A percentile compares a stretch with the other conserved stretches of the same genome.
Evolutionary conservation across 1,139 yeast species (phyloP).

Genomic region (Lodderomyces theae): DNA sequence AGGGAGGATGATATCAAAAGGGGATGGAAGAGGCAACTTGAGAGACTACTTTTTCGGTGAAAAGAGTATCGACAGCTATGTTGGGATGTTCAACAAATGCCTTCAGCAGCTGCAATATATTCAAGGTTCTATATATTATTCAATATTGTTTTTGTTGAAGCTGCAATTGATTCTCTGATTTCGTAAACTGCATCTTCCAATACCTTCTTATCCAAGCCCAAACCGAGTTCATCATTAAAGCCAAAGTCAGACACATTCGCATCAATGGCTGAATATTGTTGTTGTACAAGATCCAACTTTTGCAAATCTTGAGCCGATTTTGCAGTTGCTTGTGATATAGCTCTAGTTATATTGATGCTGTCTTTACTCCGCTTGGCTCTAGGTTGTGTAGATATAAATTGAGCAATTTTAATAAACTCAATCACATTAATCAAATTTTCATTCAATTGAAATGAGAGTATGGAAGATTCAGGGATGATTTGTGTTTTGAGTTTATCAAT

Average conservation of each 20-base stretch:
- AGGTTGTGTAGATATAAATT: conserved; percentile 10
- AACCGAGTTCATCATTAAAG: conserved; percentile 13
- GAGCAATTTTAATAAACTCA: conserved; percentile 28
- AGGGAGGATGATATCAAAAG: too few species aligned
- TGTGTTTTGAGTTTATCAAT: conserved; percentile 21
- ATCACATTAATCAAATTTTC: conserved; percentile 21
- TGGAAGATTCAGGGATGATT: conserved; percentile 14
- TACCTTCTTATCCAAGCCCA: conserved; percentile 2
- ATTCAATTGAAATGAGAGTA: conserved; percentile 23
- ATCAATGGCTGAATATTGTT: conserved; percentile 18
- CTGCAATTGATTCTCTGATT: conserved; percentile 18
- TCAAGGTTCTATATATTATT: conserved; percentile 14
- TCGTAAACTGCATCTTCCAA: conserved; percentile 7
- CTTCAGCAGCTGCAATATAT: too few species aligned
- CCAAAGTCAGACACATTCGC: conserved; percentile 10
- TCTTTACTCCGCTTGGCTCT: conserved; percentile 3
- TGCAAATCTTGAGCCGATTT: conserved; percentile 16
- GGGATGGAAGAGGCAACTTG: neutral
- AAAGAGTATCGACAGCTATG: too few species aligned
- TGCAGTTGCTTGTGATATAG: neutral
- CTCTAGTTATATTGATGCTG: neutral
- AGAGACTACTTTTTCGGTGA: too few species aligned
- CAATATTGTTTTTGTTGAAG: conserved; percentile 15
- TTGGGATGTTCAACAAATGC: too few species aligned
- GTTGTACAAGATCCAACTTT: conserved; percentile 13